Evolutionary conservation across 2,329 filamentous ascomycete species (phyloP).

Genomic region (Phyllosticta citriasiana): DNA sequence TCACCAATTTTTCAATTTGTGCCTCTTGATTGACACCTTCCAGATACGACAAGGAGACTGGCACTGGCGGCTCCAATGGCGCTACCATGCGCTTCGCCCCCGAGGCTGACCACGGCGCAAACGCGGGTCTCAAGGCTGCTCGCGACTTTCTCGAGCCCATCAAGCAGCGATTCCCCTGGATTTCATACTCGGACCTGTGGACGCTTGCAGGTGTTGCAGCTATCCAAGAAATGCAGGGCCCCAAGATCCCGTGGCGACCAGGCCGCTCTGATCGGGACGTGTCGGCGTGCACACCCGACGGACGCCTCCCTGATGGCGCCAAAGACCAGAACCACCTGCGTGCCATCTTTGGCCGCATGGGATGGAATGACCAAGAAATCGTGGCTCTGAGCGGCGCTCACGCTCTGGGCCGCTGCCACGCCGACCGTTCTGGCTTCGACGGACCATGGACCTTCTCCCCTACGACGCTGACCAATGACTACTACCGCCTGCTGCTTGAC

Average conservation of each 20-base stretch:
- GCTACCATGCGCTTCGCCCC: slow-evolving; percentile 94
- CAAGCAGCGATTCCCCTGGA: slow-evolving; percentile 89
- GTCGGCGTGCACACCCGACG: slow-evolving; percentile 82
- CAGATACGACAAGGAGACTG: slow-evolving; percentile 70
- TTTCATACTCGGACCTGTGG: slow-evolving; percentile 94
- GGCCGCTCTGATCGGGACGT: slow-evolving; percentile 73
- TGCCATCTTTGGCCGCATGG: slow-evolving; percentile 92
- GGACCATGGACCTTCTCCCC: slow-evolving; percentile 76
- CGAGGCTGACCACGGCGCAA: slow-evolving; percentile 83
- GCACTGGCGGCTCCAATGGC: slow-evolving; percentile 88
- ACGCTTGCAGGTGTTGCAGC: slow-evolving; percentile 77
- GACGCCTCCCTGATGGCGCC: slow-evolving; percentile 73
- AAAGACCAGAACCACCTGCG: slow-evolving; percentile 76
- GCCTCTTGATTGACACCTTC: slow-evolving; percentile 12
- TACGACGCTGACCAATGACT: slow-evolving; percentile 86
- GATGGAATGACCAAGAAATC: slow-evolving; percentile 94
- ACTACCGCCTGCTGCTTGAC: slow-evolving; percentile 74
- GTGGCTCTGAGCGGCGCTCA: slow-evolving; percentile 78
- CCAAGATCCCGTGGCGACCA: slow-evolving; percentile 76
- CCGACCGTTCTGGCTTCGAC: slow-evolving; percentile 75
- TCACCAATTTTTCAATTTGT: neutral
- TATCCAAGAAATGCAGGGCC: slow-evolving; percentile 92
- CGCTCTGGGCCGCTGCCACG: slow-evolving; percentile 80
- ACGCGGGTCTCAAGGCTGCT: slow-evolving; percentile 76
- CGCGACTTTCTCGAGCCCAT: slow-evolving; percentile 90